phyloP scores from a whole-genome alignment of 352 stramenopile species.

The Elongisporangium undulatum region DNA sequence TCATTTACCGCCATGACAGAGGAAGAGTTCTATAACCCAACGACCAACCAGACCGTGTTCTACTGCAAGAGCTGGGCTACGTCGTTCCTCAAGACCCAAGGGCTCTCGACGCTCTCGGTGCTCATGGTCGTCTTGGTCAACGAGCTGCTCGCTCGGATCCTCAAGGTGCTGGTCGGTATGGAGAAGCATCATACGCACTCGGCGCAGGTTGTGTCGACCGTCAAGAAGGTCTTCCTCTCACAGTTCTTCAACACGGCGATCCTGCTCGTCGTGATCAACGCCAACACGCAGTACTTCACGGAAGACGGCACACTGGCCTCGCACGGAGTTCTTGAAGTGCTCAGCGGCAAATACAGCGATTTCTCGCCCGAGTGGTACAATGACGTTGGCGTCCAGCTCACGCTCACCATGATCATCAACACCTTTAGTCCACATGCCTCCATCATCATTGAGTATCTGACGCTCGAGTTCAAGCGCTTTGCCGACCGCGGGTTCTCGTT shows the following conservation, averaged over 20 bases:
- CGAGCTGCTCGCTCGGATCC: slow-evolving; percentile 51
- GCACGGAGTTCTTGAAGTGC: slow-evolving; percentile 21
- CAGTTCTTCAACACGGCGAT: slow-evolving; percentile 84
- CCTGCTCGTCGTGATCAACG: slow-evolving; percentile 75
- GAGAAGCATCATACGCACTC: slow-evolving; percentile 81
- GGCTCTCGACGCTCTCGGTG: slow-evolving; percentile 56
- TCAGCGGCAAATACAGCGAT: slow-evolving; percentile 75
- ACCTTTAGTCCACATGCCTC: slow-evolving; percentile 65
- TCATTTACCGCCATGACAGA: slow-evolving; percentile 62
- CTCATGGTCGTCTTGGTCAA: slow-evolving; percentile 74
- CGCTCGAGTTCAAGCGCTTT: slow-evolving; percentile 45
- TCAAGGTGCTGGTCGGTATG: slow-evolving; percentile 63
- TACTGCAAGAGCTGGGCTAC: slow-evolving; percentile 74
- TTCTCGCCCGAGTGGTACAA: slow-evolving; percentile 77
- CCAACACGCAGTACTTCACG: slow-evolving; percentile 69
- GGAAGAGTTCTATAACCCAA: slow-evolving; percentile 44
- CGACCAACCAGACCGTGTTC: slow-evolving; percentile 22
- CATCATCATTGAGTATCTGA: slow-evolving; percentile 50
- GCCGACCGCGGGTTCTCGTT: slow-evolving; percentile 60
- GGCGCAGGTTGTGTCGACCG: slow-evolving; percentile 58
- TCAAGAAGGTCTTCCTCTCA: slow-evolving; percentile 74
- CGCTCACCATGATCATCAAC: slow-evolving; percentile 85
- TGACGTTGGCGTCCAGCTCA: slow-evolving; percentile 73
- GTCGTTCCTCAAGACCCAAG: slow-evolving; percentile 61
- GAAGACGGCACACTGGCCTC: slow-evolving; percentile 20